Conservation (phyloP, 176 grass and related monocot species). For the Triticum dicoccoides region DNA sequence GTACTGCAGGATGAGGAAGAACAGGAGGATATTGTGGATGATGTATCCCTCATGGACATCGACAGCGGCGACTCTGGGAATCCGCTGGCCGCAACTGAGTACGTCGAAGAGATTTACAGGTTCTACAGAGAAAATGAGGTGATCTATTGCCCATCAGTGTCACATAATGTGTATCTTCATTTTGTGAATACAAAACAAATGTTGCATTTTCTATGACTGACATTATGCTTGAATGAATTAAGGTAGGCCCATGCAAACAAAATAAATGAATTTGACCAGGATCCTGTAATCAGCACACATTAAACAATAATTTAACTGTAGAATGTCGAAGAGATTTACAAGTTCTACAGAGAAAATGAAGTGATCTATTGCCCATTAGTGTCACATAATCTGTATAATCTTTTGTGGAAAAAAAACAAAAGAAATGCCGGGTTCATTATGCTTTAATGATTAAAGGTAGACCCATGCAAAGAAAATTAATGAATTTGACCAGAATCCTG, state of each 20-base stretch:
- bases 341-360: conserved; percentile 66
- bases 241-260: background rate
- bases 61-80: conserved; percentile 53
- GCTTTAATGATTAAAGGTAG: background rate
- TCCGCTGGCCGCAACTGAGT: conserved; percentile 64
- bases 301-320: background rate
- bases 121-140: conserved; percentile 83
- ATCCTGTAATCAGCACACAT: background rate
- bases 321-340: conserved; percentile 53
- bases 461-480: background rate
- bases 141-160: conserved; percentile 12
- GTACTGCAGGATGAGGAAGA: conserved; percentile 41
- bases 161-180: background rate
- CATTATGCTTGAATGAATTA: background rate
- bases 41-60: conserved; percentile 55
- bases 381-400: background rate
- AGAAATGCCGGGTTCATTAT: background rate
- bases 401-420: background rate
- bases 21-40: conserved; percentile 35
- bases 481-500: background rate
- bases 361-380: conserved; percentile 35
- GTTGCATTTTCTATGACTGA: background rate
- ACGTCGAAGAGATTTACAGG: conserved; percentile 70
- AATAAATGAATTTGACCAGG: background rate
- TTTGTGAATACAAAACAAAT: background rate